These are phyloP conservation scores for Musa troglodytarum DNA, from an alignment of 176 grass and related monocot genomes.

Conservation along the genomic window DNA sequence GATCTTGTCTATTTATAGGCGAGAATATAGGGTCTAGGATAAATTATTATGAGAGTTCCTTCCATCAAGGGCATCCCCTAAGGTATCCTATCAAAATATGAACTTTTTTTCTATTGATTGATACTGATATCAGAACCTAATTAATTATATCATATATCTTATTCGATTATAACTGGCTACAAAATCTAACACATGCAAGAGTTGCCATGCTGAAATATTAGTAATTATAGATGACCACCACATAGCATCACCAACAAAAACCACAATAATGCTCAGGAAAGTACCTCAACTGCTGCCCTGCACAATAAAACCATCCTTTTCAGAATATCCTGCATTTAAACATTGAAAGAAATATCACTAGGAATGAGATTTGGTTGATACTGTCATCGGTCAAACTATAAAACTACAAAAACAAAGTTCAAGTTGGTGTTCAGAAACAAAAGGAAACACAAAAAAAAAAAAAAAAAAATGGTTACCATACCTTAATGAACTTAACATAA, in stretches of 20 bases:
- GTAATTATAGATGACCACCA: not conserved
- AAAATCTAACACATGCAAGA: too few relatives aligned
- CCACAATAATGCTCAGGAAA: slow-evolving; percentile 16
- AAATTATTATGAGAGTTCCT: too few relatives aligned
- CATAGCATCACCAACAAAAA: not conserved
- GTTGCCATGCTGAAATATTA: too few relatives aligned
- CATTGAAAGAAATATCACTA: not conserved
- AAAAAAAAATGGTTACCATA: slow-evolving; percentile 26
- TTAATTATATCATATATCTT: too few relatives aligned
- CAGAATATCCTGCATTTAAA: slow-evolving; percentile 53
- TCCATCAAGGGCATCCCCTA: too few relatives aligned
- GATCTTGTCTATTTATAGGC: too few relatives aligned
- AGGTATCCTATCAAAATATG: too few relatives aligned
- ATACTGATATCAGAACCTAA: too few relatives aligned
- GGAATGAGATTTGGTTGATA: not conserved
- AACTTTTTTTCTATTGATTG: too few relatives aligned
- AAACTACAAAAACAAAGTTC: not conserved
- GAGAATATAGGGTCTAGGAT: too few relatives aligned
- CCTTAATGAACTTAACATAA: not conserved
- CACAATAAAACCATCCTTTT: slow-evolving; percentile 91
- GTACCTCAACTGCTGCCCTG: slow-evolving; percentile 92
- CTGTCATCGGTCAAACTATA: too few relatives aligned
- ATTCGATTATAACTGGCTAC: too few relatives aligned
- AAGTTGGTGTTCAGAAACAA: not conserved
- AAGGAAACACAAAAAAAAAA: not conserved